A percentile compares a stretch with the other conserved stretches of the same genome.
These are phyloP conservation scores for Artomyces pyxidatus DNA, from an alignment of 768 basidiomycete species.

Conservation along the genomic window DNA sequence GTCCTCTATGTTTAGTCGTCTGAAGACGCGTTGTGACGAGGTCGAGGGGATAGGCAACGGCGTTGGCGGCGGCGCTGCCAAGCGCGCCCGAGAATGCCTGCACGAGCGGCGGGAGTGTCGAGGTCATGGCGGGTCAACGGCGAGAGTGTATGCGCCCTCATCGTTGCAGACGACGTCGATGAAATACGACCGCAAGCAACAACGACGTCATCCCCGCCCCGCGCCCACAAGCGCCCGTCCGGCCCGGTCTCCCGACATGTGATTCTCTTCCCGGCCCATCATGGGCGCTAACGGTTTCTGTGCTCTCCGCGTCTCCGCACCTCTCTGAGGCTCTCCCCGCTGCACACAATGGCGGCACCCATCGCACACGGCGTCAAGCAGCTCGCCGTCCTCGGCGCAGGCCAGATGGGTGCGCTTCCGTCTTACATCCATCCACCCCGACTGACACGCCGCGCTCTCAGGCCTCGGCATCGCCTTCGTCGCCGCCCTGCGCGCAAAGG, in stretches of 20 bases:
- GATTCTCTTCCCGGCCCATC: no score
- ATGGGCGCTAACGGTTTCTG: no score
- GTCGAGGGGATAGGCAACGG: slow-evolving; percentile 49
- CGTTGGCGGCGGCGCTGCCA: slow-evolving; percentile 46
- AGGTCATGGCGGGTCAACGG: slow-evolving; percentile 46
- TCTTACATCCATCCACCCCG: background rate
- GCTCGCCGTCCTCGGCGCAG: slow-evolving; percentile 74
- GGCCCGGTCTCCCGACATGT: no score
- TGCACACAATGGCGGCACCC: slow-evolving; percentile 19
- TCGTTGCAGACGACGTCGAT: no score
- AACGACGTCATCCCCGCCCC: no score
- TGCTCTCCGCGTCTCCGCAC: no score
- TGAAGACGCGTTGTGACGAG: slow-evolving; percentile 45
- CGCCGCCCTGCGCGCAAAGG: slow-evolving; percentile 74
- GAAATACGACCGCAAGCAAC: no score
- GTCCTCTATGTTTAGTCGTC: slow-evolving; percentile 17
- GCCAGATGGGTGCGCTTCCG: slow-evolving; percentile 54
- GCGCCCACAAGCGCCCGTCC: no score
- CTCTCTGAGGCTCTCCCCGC: no score
- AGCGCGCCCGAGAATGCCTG: slow-evolving; percentile 52
- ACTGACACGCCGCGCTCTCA: slow-evolving; percentile 4
- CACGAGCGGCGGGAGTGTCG: slow-evolving; percentile 47
- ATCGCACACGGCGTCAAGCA: slow-evolving; percentile 66
- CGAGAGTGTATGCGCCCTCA: no score
- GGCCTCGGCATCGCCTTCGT: slow-evolving; percentile 91